Percentiles rank a stretch among this genome's conserved stretches.
phyloP scores from a whole-genome alignment of 768 basidiomycete species.

The Leucogyrophana mollusca region DNA sequence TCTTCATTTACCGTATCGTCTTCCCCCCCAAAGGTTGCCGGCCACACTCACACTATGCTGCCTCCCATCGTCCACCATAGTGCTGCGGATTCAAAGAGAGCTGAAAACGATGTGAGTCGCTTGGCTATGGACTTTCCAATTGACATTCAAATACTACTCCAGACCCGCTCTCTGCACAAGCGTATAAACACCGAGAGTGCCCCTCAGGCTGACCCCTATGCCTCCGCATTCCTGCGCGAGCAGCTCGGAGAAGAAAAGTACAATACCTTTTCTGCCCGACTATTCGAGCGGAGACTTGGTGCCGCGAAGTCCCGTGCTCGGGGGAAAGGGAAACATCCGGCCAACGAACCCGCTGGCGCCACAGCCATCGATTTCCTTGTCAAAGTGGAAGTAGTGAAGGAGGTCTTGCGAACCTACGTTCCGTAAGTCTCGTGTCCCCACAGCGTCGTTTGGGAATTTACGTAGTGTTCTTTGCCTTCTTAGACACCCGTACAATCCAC shows the following conservation, averaged over 20 bases:
- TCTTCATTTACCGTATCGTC: slow-evolving; percentile 17
- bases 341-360: slow-evolving; percentile 31
- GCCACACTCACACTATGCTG: slow-evolving; percentile 27
- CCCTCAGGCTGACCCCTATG: slow-evolving; percentile 40
- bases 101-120: slow-evolving; percentile 25
- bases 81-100: slow-evolving; percentile 23
- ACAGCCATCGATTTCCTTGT: slow-evolving; percentile 50
- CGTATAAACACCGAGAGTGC: slow-evolving; percentile 17
- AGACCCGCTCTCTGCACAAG: slow-evolving; percentile 27
- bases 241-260: slow-evolving; percentile 43
- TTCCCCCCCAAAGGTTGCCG: slow-evolving; percentile 20
- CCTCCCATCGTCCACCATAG: slow-evolving; percentile 34
- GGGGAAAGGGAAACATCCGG: slow-evolving; percentile 24
- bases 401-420: slow-evolving; percentile 45
- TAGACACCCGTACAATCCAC: slow-evolving; percentile 54
- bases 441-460: neutral
- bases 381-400: slow-evolving; percentile 52
- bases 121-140: too few species aligned
- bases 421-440: slow-evolving; percentile 35
- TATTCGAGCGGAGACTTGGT: slow-evolving; percentile 45
- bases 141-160: slow-evolving; percentile 10
- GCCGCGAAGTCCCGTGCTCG: slow-evolving; percentile 37
- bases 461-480: neutral
- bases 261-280: slow-evolving; percentile 44
- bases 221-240: slow-evolving; percentile 44